These are phyloP conservation scores for Haberlea rhodopensis DNA, from an alignment of 257 asterid species.

Conservation along the genomic window DNA sequence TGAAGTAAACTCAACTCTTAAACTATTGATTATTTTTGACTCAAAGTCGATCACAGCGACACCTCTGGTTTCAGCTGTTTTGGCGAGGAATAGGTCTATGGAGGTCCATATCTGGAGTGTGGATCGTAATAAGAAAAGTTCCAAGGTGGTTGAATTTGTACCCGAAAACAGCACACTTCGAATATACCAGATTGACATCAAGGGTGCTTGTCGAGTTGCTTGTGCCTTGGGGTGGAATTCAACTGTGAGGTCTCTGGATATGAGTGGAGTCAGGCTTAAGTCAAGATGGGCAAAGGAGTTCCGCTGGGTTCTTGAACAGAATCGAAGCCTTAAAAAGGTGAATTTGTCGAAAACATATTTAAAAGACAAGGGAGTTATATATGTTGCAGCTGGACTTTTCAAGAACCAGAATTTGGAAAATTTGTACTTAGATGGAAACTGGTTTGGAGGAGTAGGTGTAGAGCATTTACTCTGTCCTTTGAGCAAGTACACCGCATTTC, in stretches of 20 bases:
- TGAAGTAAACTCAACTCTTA: conserved; percentile 75
- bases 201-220: conserved; percentile 62
- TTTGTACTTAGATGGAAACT: conserved; percentile 58
- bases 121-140: conserved; percentile 29
- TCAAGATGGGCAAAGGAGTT: conserved; percentile 82
- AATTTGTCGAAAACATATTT: conserved; percentile 56
- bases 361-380: conserved; percentile 69
- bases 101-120: conserved; percentile 74
- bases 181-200: conserved; percentile 40
- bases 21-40: conserved; percentile 54
- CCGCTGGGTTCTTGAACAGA: conserved; percentile 81
- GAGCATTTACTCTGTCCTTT: conserved; percentile 89
- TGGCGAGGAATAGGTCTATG: conserved; percentile 69
- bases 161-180: conserved; percentile 56
- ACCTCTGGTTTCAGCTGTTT: conserved; percentile 72
- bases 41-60: conserved; percentile 45
- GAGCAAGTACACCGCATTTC: conserved; percentile 68
- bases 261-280: conserved; percentile 64
- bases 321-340: conserved; percentile 58
- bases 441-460: conserved; percentile 59
- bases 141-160: conserved; percentile 59
- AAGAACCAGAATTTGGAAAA: conserved; percentile 63
- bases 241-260: conserved; percentile 64
- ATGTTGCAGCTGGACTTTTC: conserved; percentile 80
- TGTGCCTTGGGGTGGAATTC: conserved; percentile 70